Percentiles rank a stretch among this genome's conserved stretches.
phyloP scores from a whole-genome alignment of 192 early-diverging fungal genomes.

The Ramicandelaber brevisporus region DNA sequence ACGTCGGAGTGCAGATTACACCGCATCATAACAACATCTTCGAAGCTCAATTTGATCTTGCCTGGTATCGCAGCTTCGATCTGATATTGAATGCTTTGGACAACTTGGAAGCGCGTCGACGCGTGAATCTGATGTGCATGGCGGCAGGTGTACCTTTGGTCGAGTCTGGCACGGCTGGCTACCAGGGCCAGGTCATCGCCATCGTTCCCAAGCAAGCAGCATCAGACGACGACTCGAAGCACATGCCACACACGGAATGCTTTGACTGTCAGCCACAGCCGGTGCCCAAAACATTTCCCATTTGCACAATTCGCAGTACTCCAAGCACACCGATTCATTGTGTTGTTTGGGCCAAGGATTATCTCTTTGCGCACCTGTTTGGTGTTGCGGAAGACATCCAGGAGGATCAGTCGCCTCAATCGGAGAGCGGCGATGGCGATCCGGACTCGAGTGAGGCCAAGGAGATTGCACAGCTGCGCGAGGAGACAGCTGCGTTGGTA shows the following conservation, averaged over 20 bases:
- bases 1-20: constrained; percentile 23
- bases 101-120: constrained; percentile 75
- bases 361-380: constrained; percentile 62
- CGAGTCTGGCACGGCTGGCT: constrained; percentile 94
- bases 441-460: constrained; percentile 25
- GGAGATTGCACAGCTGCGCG: constrained; percentile 44
- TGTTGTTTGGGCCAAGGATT: constrained; percentile 97
- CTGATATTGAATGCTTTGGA: constrained; percentile 91
- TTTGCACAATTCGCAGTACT: constrained; percentile 94
- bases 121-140: constrained; percentile 92
- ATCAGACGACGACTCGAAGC: constrained; percentile 3
- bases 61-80: constrained; percentile 73
- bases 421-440: constrained; percentile 11
- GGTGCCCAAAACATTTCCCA: constrained; percentile 66
- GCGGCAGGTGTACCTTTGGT: constrained; percentile 71
- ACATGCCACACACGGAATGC: constrained; percentile 59
- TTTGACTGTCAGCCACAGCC: constrained; percentile 83
- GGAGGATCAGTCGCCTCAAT: too few relatives aligned
- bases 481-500: constrained; percentile 47
- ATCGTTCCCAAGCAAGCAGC: constrained; percentile 12
- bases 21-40: constrained; percentile 76
- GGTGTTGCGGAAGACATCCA: constrained; percentile 31
- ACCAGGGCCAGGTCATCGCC: constrained; percentile 70
- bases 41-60: constrained; percentile 51
- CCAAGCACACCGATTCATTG: constrained; percentile 89